These are phyloP conservation scores for Bjerkandera adusta DNA, from an alignment of 1,284 basidiomycete genomes.

Conservation along the genomic window DNA sequence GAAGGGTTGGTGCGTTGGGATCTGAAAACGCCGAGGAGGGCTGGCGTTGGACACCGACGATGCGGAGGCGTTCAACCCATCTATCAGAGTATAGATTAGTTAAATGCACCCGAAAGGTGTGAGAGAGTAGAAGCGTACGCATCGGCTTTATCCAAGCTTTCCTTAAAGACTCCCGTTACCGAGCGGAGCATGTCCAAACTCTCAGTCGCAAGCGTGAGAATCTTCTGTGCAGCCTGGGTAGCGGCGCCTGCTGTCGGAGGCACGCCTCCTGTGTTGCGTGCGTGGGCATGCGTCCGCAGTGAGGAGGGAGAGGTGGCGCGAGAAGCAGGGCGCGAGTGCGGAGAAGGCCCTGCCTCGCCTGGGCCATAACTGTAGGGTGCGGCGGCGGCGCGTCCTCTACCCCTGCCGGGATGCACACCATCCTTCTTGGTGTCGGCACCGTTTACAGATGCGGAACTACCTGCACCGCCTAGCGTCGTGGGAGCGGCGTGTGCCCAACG, in stretches of 20 bases:
- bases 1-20: conserved; percentile 12
- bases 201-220: conserved; percentile 85
- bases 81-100: conserved; percentile 33
- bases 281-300: conserved; percentile 22
- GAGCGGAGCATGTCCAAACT: conserved; percentile 89
- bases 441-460: neutral
- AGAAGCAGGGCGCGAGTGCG: conserved; percentile 32
- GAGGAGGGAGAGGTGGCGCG: conserved; percentile 28
- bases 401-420: conserved; percentile 10
- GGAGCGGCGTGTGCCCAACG: conserved; percentile 59
- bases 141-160: conserved; percentile 86
- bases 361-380: conserved; percentile 30
- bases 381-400: conserved; percentile 19
- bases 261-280: conserved; percentile 25
- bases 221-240: conserved; percentile 75
- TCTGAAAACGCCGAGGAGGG: conserved; percentile 18
- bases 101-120: conserved; percentile 4
- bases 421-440: conserved; percentile 16
- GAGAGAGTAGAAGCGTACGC: conserved; percentile 56
- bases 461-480: neutral
- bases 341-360: conserved; percentile 28
- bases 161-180: conserved; percentile 84
- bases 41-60: conserved; percentile 71
- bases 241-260: conserved; percentile 38
- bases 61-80: conserved; percentile 77